Conservation (phyloP, 176 grass and related monocot genomes). For the maize (Zea mays) region Zm-B73-REFERENCE-NAM-5.0 NC_050103.1:165222501-165223000, state of each 20-base stretch:
- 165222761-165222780: constrained; percentile 93
- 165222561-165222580: constrained; percentile 9
- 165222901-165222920: constrained; percentile 72
- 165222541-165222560: constrained; percentile 49
- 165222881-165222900: constrained; percentile 71
- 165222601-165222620: constrained; percentile 69
- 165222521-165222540: constrained; percentile 83
- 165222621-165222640: constrained; percentile 73
- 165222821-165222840: constrained; percentile 33
- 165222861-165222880: constrained; percentile 73
- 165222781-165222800: constrained; percentile 93
- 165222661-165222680: constrained; percentile 98
- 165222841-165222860: constrained; percentile 15
- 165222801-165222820: constrained; percentile 64
- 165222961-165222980: no score
- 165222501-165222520: constrained; percentile 75
- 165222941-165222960: no score
- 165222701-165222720: constrained; percentile 75
- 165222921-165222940: constrained; percentile 68
- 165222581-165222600: constrained; percentile 49
- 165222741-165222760: constrained; percentile 49
- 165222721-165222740: constrained; percentile 65
- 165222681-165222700: constrained; percentile 55
- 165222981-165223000: no score
- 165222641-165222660: constrained; percentile 59